A percentile compares a stretch with the other conserved stretches of the same genome.
phyloP scores from a whole-genome alignment of 805 yeast species.

The Sugiyamaella mastotermitis region DNA sequence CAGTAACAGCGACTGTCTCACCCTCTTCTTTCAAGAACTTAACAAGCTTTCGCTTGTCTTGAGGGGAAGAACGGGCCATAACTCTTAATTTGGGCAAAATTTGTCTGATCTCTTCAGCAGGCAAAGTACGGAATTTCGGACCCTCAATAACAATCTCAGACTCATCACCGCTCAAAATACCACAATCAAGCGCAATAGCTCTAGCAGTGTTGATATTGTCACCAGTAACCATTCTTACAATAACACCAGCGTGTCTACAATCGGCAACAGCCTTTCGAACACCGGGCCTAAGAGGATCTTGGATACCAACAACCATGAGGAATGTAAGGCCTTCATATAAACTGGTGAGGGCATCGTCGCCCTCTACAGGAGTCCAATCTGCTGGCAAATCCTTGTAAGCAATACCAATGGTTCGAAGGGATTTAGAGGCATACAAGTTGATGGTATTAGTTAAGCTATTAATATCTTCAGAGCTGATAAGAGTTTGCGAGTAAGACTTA shows the following conservation, averaged over 20 bases:
- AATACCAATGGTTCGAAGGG: constrained; percentile 82
- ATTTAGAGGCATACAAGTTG: constrained; percentile 62
- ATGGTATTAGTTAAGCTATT: constrained; percentile 36
- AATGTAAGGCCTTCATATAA: constrained; percentile 37
- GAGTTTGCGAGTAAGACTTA: constrained; percentile 2
- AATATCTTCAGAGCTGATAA: constrained; percentile 24
- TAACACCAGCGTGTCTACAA: constrained; percentile 87
- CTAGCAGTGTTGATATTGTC: constrained; percentile 88
- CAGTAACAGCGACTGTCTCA: constrained; percentile 97
- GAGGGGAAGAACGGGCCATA: constrained; percentile 92
- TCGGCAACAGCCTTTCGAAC: constrained; percentile 83
- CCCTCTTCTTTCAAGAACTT: constrained; percentile 71
- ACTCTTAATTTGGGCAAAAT: constrained; percentile 75
- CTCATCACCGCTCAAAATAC: constrained; percentile 53
- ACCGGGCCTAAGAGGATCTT: constrained; percentile 89
- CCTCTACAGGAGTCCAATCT: constrained; percentile 9
- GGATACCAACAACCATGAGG: constrained; percentile 82
- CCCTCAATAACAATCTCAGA: constrained; percentile 83
- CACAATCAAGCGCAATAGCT: constrained; percentile 84
- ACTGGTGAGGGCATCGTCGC: constrained; percentile 15
- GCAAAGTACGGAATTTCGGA: constrained; percentile 71
- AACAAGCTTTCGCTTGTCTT: constrained; percentile 85
- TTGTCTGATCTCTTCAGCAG: constrained; percentile 46
- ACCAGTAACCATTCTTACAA: constrained; percentile 97
- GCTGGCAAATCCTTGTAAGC: constrained; percentile 67